Conservation (phyloP, 192 early-diverging fungal genomes). For the Coemansia sp. region DNA sequence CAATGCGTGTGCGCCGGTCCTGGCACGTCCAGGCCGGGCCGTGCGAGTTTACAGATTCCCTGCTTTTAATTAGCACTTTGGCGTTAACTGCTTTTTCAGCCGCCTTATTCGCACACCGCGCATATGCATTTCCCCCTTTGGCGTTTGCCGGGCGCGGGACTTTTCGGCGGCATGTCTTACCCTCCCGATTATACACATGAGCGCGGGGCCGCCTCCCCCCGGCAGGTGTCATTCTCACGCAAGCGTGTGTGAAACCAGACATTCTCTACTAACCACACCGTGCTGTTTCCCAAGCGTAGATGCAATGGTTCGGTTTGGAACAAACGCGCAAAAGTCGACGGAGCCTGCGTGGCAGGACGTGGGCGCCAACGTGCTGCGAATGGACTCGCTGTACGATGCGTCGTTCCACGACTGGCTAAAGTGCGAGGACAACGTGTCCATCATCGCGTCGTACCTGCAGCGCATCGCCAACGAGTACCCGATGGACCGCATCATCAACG, state of each 20-base stretch:
- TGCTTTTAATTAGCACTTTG: slow-evolving; percentile 11
- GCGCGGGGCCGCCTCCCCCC: slow-evolving; percentile 5
- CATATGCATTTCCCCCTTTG: slow-evolving; percentile 1
- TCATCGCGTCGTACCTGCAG: slow-evolving; percentile 66
- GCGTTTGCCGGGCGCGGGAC: background rate
- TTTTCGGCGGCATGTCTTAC: slow-evolving; percentile 5
- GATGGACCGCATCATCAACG: slow-evolving; percentile 71
- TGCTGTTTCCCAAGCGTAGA: slow-evolving; percentile 20
- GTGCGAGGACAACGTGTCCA: slow-evolving; percentile 71
- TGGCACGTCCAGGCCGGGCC: slow-evolving; percentile 1
- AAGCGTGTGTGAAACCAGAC: slow-evolving; percentile 7
- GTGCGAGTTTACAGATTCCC: slow-evolving; percentile 11
- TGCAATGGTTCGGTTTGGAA: slow-evolving; percentile 54
- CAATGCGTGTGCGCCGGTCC: background rate
- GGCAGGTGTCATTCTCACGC: slow-evolving; percentile 13
- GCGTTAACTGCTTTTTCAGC: slow-evolving; percentile 22
- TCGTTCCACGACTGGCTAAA: slow-evolving; percentile 75
- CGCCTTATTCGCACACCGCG: slow-evolving; percentile 2
- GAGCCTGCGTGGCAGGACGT: slow-evolving; percentile 67
- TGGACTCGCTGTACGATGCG: slow-evolving; percentile 76
- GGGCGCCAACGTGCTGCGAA: slow-evolving; percentile 67
- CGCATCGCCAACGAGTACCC: slow-evolving; percentile 75
- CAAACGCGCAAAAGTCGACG: slow-evolving; percentile 50
- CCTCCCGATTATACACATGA: slow-evolving; percentile 10
- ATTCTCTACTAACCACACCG: background rate